Conservation (phyloP, 2,329 filamentous ascomycete genomes). For the Penicillium sp. region DNA sequence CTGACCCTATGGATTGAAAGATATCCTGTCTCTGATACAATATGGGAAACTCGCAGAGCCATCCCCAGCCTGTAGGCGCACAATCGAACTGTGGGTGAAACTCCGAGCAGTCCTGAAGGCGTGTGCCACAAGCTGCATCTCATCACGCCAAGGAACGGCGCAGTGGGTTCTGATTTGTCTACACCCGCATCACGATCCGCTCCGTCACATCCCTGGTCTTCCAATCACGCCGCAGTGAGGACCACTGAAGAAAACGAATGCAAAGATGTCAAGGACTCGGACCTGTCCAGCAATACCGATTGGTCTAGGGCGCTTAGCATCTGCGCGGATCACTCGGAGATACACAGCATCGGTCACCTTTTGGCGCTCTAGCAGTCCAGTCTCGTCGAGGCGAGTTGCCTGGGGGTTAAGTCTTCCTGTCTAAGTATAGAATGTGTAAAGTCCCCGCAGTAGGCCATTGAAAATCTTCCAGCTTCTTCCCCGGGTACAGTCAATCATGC, state of each 20-base stretch:
- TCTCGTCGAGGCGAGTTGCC: neutral
- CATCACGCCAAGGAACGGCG: constrained; percentile 21
- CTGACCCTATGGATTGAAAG: constrained; percentile 14
- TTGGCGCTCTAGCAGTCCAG: constrained; percentile 18
- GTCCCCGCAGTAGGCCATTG: constrained; percentile 7
- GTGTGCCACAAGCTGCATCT: constrained; percentile 22
- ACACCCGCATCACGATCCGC: constrained; percentile 16
- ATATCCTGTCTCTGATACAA: constrained; percentile 7
- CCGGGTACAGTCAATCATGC: constrained; percentile 7
- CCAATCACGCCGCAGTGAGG: constrained; percentile 19
- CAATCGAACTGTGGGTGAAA: constrained; percentile 15
- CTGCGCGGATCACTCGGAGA: constrained; percentile 15
- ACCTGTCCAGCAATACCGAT: constrained; percentile 4
- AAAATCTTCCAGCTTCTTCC: constrained; percentile 3
- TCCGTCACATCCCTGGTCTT: constrained; percentile 17
- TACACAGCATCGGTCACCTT: constrained; percentile 13
- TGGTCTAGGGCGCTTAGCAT: constrained; percentile 15
- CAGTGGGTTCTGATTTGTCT: constrained; percentile 17
- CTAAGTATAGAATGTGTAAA: constrained; percentile 22
- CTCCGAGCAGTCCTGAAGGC: constrained; percentile 3
- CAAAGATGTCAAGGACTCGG: constrained; percentile 10
- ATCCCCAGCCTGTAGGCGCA: constrained; percentile 2
- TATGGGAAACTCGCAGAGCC: neutral
- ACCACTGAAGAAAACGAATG: constrained; percentile 16
- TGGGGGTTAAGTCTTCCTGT: constrained; percentile 2